A percentile compares a stretch with the other conserved stretches of the same genome.
Evolutionary conservation across 257 asterid genomes (phyloP).

Genomic region (Capsicum rhomboideum): DNA sequence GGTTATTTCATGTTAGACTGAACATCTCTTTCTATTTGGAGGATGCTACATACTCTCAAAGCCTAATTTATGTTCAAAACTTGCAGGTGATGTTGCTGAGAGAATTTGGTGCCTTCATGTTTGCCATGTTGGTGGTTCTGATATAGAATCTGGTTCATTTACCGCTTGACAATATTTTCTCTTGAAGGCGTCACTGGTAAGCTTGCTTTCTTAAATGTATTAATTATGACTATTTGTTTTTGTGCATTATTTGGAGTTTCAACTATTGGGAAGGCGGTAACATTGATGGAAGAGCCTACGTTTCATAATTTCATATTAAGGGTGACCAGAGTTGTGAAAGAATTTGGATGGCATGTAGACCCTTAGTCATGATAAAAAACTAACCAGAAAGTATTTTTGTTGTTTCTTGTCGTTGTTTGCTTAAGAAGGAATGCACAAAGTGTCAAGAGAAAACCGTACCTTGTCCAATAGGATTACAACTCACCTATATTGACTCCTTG

Average conservation of each 20-base stretch:
- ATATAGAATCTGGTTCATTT: neutral
- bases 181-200: neutral
- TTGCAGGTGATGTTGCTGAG: constrained; percentile 75
- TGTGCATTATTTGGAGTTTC: neutral
- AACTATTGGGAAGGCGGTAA: neutral
- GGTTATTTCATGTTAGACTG: neutral
- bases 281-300: neutral
- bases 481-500: neutral
- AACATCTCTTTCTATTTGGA: neutral
- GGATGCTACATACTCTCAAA: neutral
- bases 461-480: neutral
- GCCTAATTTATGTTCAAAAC: constrained; percentile 7
- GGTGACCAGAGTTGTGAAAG: neutral
- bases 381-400: neutral
- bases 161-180: neutral
- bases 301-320: neutral
- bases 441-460: neutral
- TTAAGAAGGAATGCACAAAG: neutral
- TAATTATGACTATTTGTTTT: neutral
- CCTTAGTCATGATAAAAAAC: neutral
- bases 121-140: constrained; percentile 33
- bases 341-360: neutral
- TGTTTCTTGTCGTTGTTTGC: neutral
- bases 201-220: neutral
- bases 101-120: constrained; percentile 80